Conservation (phyloP, 192 early-diverging fungal genomes). For the Haplosporangium gracile region DNA sequence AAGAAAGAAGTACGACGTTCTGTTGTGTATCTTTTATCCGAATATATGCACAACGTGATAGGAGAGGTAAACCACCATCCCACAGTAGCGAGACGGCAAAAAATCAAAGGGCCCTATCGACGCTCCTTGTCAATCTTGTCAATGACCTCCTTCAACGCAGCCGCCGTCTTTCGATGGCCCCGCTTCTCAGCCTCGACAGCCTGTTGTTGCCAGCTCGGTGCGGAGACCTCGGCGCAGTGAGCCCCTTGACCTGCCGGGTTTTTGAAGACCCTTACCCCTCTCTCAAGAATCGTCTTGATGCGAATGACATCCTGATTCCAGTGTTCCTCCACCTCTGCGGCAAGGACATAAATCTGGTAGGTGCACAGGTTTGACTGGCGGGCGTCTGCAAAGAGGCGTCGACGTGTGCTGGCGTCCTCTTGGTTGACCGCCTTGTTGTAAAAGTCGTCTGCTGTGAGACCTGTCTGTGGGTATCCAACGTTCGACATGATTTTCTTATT, state of each 20-base stretch:
- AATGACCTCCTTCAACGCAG: slow-evolving; percentile 2
- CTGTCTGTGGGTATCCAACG: slow-evolving; percentile 10
- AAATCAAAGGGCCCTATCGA: neutral
- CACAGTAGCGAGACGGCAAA: neutral
- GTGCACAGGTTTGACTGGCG: slow-evolving; percentile 35
- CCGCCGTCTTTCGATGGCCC: neutral
- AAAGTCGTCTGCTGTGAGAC: neutral
- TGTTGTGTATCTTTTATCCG: no score
- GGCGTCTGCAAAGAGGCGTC: slow-evolving; percentile 45
- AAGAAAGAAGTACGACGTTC: no score
- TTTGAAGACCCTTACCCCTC: slow-evolving; percentile 21
- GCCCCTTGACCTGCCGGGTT: slow-evolving; percentile 27
- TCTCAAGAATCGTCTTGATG: slow-evolving; percentile 11
- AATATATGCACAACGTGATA: no score
- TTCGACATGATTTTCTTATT: neutral
- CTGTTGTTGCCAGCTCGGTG: slow-evolving; percentile 3
- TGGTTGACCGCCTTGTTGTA: slow-evolving; percentile 7
- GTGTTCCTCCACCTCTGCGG: slow-evolving; percentile 25
- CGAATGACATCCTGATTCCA: neutral
- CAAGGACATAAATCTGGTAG: slow-evolving; percentile 32
- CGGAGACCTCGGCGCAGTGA: slow-evolving; percentile 14
- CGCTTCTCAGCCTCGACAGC: slow-evolving; percentile 6
- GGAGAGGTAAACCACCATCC: neutral
- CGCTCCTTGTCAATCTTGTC: neutral
- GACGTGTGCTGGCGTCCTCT: slow-evolving; percentile 17